Evolutionary conservation across 202 grass and related monocot genomes (phyloP).

Genomic region (Carex arenaria): DNA sequence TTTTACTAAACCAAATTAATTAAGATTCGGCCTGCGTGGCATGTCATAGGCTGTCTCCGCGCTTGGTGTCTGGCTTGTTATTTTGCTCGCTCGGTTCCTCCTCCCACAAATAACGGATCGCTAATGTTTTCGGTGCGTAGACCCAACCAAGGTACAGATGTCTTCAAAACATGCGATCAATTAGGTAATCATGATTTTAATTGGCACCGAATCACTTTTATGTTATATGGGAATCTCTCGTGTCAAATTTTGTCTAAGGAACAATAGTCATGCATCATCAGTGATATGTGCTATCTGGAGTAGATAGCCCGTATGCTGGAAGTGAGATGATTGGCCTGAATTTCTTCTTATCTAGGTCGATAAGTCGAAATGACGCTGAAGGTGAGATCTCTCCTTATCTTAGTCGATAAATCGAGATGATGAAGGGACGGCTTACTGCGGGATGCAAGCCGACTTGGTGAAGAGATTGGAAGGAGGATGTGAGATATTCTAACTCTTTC

Average conservation of each 20-base stretch:
- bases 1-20: background rate
- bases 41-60: slow-evolving; percentile 1
- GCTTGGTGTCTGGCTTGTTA: background rate
- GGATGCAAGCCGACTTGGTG: too few species aligned
- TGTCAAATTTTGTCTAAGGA: background rate
- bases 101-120: background rate
- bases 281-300: too few species aligned
- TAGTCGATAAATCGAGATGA: too few species aligned
- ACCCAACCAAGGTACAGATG: background rate
- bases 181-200: background rate
- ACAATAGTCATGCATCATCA: too few species aligned
- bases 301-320: too few species aligned
- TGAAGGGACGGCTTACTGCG: too few species aligned
- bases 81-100: background rate
- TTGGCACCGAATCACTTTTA: background rate
- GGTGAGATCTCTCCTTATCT: too few species aligned
- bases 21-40: background rate
- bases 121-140: background rate
- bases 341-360: too few species aligned
- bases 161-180: background rate
- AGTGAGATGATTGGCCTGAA: too few species aligned
- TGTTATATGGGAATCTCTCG: background rate
- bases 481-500: too few species aligned
- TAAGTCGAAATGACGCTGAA: too few species aligned
- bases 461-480: too few species aligned